Conservation (phyloP, 1,284 basidiomycete genomes). For the Pseudozyma sp. region DNA sequence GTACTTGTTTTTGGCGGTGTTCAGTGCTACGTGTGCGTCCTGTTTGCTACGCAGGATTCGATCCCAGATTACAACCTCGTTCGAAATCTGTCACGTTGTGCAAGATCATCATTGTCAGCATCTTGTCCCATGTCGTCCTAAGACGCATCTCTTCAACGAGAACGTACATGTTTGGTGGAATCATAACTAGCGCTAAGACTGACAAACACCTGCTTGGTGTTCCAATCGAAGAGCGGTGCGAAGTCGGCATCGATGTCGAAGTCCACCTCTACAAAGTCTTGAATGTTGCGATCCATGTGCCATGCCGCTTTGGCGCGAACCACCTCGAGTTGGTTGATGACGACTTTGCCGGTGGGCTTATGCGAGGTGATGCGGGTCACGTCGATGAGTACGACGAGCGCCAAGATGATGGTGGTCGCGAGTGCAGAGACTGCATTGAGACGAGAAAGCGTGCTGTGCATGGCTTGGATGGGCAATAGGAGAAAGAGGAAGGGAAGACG, state of each 20-base stretch:
- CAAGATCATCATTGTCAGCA: no score
- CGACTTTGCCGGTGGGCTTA: conserved; percentile 73
- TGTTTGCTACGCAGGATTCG: conserved; percentile 82
- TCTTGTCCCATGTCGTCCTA: no score
- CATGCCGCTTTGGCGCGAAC: conserved; percentile 36
- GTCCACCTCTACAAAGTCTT: conserved; percentile 56
- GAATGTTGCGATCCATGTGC: conserved; percentile 57
- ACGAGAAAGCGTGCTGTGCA: conserved; percentile 73
- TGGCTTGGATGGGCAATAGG: background rate
- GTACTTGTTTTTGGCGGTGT: conserved; percentile 81
- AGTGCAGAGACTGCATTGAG: conserved; percentile 80
- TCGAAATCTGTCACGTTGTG: conserved; percentile 63
- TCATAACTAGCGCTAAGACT: conserved; percentile 53
- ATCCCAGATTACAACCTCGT: conserved; percentile 90
- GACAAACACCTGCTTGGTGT: conserved; percentile 90
- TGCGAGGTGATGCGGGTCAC: conserved; percentile 42
- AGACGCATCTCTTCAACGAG: no score
- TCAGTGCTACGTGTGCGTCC: conserved; percentile 78
- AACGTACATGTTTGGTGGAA: conserved; percentile 50
- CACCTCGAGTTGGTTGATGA: conserved; percentile 75
- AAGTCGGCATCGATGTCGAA: conserved; percentile 74
- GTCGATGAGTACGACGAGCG: conserved; percentile 70
- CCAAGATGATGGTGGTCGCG: conserved; percentile 73
- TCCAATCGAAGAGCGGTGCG: conserved; percentile 86
- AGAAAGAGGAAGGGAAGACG: background rate